Conservation (phyloP, 2,329 filamentous ascomycete genomes). For the Metarhizium anisopliae region DNA sequence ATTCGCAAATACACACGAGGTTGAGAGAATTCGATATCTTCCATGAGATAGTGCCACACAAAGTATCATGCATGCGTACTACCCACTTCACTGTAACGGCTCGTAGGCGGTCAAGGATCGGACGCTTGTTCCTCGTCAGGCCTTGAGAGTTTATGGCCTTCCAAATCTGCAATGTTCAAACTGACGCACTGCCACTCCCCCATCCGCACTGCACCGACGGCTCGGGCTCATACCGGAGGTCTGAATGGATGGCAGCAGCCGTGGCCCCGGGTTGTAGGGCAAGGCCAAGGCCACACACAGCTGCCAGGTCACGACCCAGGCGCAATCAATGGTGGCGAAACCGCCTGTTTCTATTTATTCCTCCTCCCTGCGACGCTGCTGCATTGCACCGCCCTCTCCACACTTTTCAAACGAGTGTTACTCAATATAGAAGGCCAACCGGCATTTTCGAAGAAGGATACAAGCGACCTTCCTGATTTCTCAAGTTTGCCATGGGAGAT, state of each 20-base stretch:
- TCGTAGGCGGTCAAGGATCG: background rate
- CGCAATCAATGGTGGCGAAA: background rate
- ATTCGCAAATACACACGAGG: slow-evolving; percentile 1
- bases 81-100: background rate
- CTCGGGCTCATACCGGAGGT: background rate
- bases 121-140: background rate
- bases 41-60: too few species aligned
- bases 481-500: background rate
- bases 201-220: background rate
- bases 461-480: background rate
- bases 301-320: background rate
- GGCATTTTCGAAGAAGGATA: background rate
- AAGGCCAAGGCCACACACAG: background rate
- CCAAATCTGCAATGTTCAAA: too few species aligned
- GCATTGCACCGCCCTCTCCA: background rate
- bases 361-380: background rate
- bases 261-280: too few species aligned
- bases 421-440: background rate
- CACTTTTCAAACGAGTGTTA: background rate
- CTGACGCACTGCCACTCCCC: too few species aligned
- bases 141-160: too few species aligned
- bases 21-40: background rate
- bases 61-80: too few species aligned
- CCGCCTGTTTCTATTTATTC: background rate
- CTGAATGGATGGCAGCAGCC: too few species aligned